Evolutionary conservation across 129 eudicot species (phyloP).

Genomic region (Escallonia rubra): DNA sequence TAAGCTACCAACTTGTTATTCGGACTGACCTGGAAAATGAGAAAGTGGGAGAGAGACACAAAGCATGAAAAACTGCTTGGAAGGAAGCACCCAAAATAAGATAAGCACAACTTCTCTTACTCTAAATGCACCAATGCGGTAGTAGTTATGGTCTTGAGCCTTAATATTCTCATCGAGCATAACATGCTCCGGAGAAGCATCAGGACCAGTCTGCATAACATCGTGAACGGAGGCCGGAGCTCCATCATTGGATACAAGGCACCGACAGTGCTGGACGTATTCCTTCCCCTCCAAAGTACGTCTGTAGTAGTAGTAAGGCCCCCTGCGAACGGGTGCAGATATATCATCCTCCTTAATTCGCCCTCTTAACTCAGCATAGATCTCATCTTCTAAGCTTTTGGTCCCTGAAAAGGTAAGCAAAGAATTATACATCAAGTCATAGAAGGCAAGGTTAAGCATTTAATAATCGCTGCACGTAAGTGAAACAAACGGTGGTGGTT

Average conservation of each 20-base stretch:
- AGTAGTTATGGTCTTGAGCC: slow-evolving; percentile 70
- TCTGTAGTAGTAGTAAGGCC: slow-evolving; percentile 73
- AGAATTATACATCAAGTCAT: neutral
- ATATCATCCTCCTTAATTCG: slow-evolving; percentile 89
- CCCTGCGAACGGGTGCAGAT: slow-evolving; percentile 71
- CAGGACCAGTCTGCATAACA: slow-evolving; percentile 80
- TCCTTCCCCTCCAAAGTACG: slow-evolving; percentile 86
- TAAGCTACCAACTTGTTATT: slow-evolving; percentile 81
- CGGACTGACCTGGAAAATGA: slow-evolving; percentile 59
- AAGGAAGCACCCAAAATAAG: neutral
- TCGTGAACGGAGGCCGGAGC: slow-evolving; percentile 55
- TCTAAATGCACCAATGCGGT: slow-evolving; percentile 61
- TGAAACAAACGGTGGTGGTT: neutral
- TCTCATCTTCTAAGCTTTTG: slow-evolving; percentile 64
- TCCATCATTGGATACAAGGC: slow-evolving; percentile 35
- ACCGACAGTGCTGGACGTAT: slow-evolving; percentile 79
- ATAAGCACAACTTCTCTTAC: slow-evolving; percentile 27
- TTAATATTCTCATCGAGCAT: slow-evolving; percentile 75
- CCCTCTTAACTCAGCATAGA: slow-evolving; percentile 77
- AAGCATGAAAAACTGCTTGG: neutral
- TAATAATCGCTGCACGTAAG: no score
- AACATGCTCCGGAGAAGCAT: slow-evolving; percentile 80
- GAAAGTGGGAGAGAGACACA: neutral
- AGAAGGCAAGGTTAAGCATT: neutral
- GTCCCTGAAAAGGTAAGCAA: slow-evolving; percentile 44